Evolutionary conservation across 2,329 filamentous ascomycete genomes (phyloP).

Genomic region (Westerdykella ornata): DNA sequence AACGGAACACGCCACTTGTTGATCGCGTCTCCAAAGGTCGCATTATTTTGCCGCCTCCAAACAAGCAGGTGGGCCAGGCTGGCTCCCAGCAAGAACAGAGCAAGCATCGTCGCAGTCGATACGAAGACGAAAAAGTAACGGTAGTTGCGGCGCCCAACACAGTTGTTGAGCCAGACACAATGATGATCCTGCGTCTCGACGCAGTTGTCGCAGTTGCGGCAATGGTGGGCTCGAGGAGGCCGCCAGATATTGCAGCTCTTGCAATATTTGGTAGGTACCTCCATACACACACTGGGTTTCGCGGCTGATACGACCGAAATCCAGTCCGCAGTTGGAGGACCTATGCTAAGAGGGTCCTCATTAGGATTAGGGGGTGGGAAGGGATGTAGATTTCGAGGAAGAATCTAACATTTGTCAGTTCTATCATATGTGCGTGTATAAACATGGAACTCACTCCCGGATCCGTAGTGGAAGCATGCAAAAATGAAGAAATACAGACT

Average conservation of each 20-base stretch:
- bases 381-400: constrained; percentile 84
- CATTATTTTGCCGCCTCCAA: constrained; percentile 57
- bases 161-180: constrained; percentile 99
- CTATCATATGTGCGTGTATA: neutral
- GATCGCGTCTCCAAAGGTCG: constrained; percentile 64
- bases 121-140: constrained; percentile 96
- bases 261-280: constrained; percentile 97
- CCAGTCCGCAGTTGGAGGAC: constrained; percentile 88
- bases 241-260: constrained; percentile 97
- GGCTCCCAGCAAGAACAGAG: constrained; percentile 67
- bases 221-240: constrained; percentile 90
- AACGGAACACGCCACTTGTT: constrained; percentile 71
- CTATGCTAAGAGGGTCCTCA: constrained; percentile 73
- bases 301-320: constrained; percentile 78
- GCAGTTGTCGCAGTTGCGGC: constrained; percentile 93
- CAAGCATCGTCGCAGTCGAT: constrained; percentile 66
- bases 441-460: constrained; percentile 68
- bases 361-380: constrained; percentile 70
- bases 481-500: constrained; percentile 84
- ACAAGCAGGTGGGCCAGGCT: constrained; percentile 74
- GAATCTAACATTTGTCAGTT: constrained; percentile 55
- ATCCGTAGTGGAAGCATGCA: constrained; percentile 87
- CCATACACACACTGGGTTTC: constrained; percentile 76
- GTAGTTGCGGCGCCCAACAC: constrained; percentile 93
- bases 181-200: constrained; percentile 97